Conservation (phyloP, 1,139 yeast species). For the Pneumocystis murina region DNA sequence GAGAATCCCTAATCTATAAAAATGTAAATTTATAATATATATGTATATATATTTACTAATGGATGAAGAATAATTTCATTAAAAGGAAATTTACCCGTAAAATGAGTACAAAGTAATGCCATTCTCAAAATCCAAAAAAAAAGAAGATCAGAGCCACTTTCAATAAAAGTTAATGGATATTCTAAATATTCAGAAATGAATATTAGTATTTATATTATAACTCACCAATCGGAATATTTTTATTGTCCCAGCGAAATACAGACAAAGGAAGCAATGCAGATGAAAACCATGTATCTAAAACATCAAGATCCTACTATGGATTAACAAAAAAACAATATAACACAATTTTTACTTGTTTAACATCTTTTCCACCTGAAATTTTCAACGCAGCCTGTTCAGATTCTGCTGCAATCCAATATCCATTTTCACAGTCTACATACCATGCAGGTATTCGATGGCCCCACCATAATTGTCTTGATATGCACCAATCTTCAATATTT, state of each 20-base stretch:
- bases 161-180: slow-evolving; percentile 7
- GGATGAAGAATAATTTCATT: slow-evolving; percentile 12
- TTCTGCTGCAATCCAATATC: slow-evolving; percentile 10
- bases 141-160: slow-evolving; percentile 13
- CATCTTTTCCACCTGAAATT: slow-evolving; percentile 3
- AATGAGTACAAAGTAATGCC: slow-evolving; percentile 12
- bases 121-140: slow-evolving; percentile 13
- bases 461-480: slow-evolving; percentile 12
- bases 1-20: slow-evolving; percentile 7
- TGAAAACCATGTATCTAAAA: slow-evolving; percentile 13
- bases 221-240: slow-evolving; percentile 2
- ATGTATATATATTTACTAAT: slow-evolving; percentile 1
- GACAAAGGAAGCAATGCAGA: slow-evolving; percentile 12
- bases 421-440: slow-evolving; percentile 2
- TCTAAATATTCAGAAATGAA: neutral
- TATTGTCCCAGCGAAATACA: slow-evolving; percentile 8
- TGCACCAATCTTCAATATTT: slow-evolving; percentile 12
- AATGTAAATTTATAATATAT: neutral
- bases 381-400: slow-evolving; percentile 3
- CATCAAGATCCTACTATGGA: slow-evolving; percentile 3
- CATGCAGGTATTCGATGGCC: slow-evolving; percentile 12
- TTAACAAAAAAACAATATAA: neutral
- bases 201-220: neutral
- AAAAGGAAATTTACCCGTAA: slow-evolving; percentile 8
- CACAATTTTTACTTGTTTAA: slow-evolving; percentile 6